These are phyloP conservation scores for Citrullus amarus DNA, from an alignment of 306 rosid species.

Conservation along the genomic window DNA sequence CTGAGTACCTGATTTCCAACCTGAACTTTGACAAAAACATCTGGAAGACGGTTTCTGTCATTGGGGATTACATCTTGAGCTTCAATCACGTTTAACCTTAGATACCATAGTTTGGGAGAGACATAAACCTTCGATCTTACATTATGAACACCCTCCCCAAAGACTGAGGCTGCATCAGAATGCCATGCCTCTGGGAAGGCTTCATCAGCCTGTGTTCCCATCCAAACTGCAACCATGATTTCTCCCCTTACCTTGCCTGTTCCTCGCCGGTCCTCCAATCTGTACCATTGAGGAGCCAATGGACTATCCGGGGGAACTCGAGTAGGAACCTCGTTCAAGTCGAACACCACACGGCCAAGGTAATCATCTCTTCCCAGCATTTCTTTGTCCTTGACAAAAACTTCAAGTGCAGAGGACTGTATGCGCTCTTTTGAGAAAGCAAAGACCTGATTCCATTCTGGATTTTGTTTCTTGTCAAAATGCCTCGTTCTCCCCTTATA, in stretches of 20 bases:
- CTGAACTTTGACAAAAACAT: constrained; percentile 68
- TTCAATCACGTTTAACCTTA: constrained; percentile 68
- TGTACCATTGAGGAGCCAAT: constrained; percentile 89
- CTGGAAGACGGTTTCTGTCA: constrained; percentile 61
- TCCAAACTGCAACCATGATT: constrained; percentile 91
- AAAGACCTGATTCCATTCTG: constrained; percentile 95
- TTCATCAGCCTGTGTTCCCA: constrained; percentile 97
- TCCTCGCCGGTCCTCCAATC: constrained; percentile 60
- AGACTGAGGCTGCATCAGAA: constrained; percentile 74
- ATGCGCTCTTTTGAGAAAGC: constrained; percentile 81
- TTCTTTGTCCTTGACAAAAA: constrained; percentile 75
- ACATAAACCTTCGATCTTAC: constrained; percentile 85
- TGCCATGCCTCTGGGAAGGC: constrained; percentile 95
- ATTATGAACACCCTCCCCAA: constrained; percentile 72
- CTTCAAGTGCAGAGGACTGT: constrained; percentile 71
- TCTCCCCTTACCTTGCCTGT: constrained; percentile 74
- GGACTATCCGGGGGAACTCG: constrained; percentile 95
- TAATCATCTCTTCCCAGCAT: constrained; percentile 84
- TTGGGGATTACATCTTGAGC: constrained; percentile 80
- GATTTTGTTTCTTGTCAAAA: constrained; percentile 59
- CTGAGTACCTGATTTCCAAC: constrained; percentile 69
- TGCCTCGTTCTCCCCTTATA: constrained; percentile 79
- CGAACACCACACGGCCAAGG: constrained; percentile 69
- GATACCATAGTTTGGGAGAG: constrained; percentile 92
- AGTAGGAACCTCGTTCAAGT: constrained; percentile 77